phyloP scores from a whole-genome alignment of 1,139 yeast genomes.

The Yamadazyma taylorii region DNA sequence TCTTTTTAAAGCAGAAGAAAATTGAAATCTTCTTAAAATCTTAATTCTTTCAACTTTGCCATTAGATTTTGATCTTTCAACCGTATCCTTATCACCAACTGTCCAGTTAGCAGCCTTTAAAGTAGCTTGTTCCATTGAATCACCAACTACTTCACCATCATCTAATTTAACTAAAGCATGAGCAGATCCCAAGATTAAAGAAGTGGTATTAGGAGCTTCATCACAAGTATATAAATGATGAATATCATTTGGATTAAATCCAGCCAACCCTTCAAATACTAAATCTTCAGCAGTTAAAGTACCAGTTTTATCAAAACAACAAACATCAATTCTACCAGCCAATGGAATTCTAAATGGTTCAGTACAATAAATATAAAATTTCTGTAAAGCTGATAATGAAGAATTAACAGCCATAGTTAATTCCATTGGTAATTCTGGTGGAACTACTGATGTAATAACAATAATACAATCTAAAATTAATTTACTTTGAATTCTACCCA shows the following conservation, averaged over 20 bases:
- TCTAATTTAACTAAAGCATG: constrained; percentile 93
- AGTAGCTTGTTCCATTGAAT: constrained; percentile 98
- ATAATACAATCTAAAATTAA: constrained; percentile 92
- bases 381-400: constrained; percentile 83
- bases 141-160: constrained; percentile 97
- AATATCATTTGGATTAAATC: constrained; percentile 57
- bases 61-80: constrained; percentile 41
- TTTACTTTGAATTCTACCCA: constrained; percentile 94
- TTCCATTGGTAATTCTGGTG: constrained; percentile 99
- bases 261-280: constrained; percentile 95
- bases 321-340: constrained; percentile 97
- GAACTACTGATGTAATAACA: constrained; percentile 95
- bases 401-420: constrained; percentile 96
- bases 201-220: constrained; percentile 64
- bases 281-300: constrained; percentile 96
- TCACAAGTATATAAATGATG: constrained; percentile 58
- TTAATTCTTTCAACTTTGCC: constrained; percentile 56
- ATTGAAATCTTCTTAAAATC: constrained; percentile 92
- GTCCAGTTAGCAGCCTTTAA: constrained; percentile 85
- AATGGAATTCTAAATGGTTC: constrained; percentile 98
- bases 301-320: constrained; percentile 98
- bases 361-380: constrained; percentile 90
- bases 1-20: constrained; percentile 92
- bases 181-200: constrained; percentile 85
- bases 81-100: constrained; percentile 71